Evolutionary conservation across 2,329 filamentous ascomycete genomes (phyloP), one percentile per base, ranked within the genome.

Genomic region (Colletotrichum phormii): DNA sequence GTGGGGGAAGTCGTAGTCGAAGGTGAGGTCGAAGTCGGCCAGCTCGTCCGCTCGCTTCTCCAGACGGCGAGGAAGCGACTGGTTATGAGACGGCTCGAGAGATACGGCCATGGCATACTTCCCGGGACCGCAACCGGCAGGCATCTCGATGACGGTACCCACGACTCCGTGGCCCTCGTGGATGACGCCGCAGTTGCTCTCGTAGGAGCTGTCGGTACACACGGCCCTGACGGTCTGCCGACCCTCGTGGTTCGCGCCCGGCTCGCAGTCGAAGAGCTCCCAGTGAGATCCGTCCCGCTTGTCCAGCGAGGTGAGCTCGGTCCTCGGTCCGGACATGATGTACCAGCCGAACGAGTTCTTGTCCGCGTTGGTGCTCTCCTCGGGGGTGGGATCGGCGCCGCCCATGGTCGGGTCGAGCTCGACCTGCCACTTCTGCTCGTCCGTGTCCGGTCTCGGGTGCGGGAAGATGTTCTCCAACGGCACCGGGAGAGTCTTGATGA

Each of bases 241-340:
- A 6, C 24, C 24, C 7, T 59, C 64, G 22, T 66, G 64, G 4
- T 31, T 5, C 13, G 24, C 26, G 12, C 26, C 62, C 11, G 15
- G 42, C 15, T 64, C 35, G 49, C 62, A 64, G 24, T 64, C 53
- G 9, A 64, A 64, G 15, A 64, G n/a, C 29, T 64, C 62, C 62
- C 62, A 64, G 49, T 64, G 62, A 7, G 62, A 64, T 4, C 62
- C 62, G 33, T 64, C 62, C 4, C 62, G 62, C 62, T 64, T 64
- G 26, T 64, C 24, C 9, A 64, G 13, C 22, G 29, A 37, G 8
- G 22, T 64, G 29, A 55, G 15, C 49, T 55, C n/a, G 9, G 22
- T 33, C 24, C 37, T 26, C 9, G 62, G 62, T 0, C 59, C 59
- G 35, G 59, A 62, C 59, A 62, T 62, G 59, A 64, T 37, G 12